A percentile compares a stretch with the other conserved stretches of the same genome.
phyloP scores from a whole-genome alignment of 495 filamentous ascomycete species.

The Lophiostoma macrostomum region DNA sequence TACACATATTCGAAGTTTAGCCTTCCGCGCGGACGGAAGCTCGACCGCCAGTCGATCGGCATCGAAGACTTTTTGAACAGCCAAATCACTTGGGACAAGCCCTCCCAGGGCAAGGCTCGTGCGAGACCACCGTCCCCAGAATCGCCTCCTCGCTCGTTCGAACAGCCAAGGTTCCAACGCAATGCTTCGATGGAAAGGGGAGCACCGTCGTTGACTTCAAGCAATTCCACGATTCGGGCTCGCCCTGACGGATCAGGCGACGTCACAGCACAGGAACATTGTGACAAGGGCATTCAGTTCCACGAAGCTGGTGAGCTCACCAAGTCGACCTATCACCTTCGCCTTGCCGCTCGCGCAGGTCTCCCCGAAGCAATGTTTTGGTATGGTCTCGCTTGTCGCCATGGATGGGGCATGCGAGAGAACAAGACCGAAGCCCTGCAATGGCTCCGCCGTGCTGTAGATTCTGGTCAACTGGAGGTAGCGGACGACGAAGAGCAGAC shows the following conservation, averaged over 20 bases:
- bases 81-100: constrained; percentile 59
- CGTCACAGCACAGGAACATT: constrained; percentile 78
- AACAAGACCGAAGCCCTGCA: constrained; percentile 84
- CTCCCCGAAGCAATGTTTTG: constrained; percentile 92
- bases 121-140: constrained; percentile 39
- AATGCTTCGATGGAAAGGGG: constrained; percentile 37
- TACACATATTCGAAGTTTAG: constrained; percentile 82
- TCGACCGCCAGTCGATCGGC: constrained; percentile 65
- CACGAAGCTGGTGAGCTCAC: constrained; percentile 82
- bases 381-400: constrained; percentile 93
- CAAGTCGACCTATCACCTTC: constrained; percentile 93
- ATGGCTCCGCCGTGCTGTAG: constrained; percentile 87
- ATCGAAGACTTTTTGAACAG: constrained; percentile 60
- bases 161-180: constrained; percentile 28
- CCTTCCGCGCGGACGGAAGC: constrained; percentile 73
- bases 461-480: constrained; percentile 77
- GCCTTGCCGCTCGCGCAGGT: constrained; percentile 78
- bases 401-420: constrained; percentile 95
- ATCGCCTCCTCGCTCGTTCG: constrained; percentile 32
- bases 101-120: constrained; percentile 32
- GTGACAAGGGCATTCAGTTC: constrained; percentile 78
- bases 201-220: constrained; percentile 52
- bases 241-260: constrained; percentile 44
- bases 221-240: constrained; percentile 51
- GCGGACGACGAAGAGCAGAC: constrained; percentile 69